Base-by-base conservation (phyloP, 495 filamentous ascomycete genomes). In the Collariella sp. region DNA sequence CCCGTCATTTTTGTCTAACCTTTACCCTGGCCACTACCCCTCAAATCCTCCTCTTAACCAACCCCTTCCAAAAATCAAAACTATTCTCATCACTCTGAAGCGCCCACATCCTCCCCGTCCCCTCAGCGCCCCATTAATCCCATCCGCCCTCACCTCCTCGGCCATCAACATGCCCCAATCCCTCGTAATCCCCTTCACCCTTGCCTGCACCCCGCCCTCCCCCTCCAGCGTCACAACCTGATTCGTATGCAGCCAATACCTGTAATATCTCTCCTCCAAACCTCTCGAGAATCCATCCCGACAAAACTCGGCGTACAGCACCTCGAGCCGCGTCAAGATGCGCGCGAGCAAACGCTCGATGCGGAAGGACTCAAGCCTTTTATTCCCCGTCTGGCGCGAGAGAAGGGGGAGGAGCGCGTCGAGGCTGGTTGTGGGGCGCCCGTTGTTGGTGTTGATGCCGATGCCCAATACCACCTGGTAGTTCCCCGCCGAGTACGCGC, bases 1-100 rank as follows among this genome's bases (percentile, higher is more conserved):
- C n/a, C n/a, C n/a, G n/a, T n/a, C n/a, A n/a, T n/a, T n/a, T n/a
- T n/a, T n/a, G n/a, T n/a, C n/a, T n/a, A n/a, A n/a, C n/a, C 26
- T 31, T 31, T 31, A n/a, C n/a, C n/a, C n/a, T 31, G 5, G 9
- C 26, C 26, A 31, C 26, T 9, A 31, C 26, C 26, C 26, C 6
- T 57, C 53, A 89, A 7, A 86, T 65, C 76, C 93, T 96, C 65
- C 84, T 78, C 78, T 80, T 89, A 45, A 98, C 70, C 69, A 99
- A 66, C 0, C 93, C 93, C 65, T 77, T 84, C 69, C 96, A 91
- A 72, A 96, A 99, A 72, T 99, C 94, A 74, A 99, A 99, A 71
- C 89, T 95, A 62, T 99, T 99, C 63, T 89, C 89, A 62, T 99
- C 93, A 68, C 87, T 96, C 73, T 96, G 90, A 69, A 98, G 71